Evolutionary conservation across 306 rosid species (phyloP).

Genomic region (Cucumis melo): DNA sequence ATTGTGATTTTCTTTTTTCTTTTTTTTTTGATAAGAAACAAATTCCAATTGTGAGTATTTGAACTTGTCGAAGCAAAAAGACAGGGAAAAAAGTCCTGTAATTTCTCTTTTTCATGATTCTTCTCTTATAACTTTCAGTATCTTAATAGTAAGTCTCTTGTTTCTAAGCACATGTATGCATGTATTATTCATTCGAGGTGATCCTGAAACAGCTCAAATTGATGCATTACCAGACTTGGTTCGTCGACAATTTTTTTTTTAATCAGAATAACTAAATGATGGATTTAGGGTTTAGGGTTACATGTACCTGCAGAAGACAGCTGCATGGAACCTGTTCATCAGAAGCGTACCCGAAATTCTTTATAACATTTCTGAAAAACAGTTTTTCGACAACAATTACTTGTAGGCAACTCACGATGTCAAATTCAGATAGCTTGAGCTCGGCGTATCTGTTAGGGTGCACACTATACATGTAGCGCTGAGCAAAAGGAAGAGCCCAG

Average conservation of each 20-base stretch:
- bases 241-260: not conserved
- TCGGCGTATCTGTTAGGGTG: conserved; percentile 44
- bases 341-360: conserved; percentile 32
- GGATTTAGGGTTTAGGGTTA: not conserved
- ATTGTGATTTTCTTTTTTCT: not conserved
- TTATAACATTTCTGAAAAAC: conserved; percentile 62
- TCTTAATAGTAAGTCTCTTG: not conserved
- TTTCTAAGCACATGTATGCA: not conserved
- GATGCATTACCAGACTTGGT: not conserved
- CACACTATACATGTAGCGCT: conserved; percentile 54
- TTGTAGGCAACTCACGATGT: conserved; percentile 30
- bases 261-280: not conserved
- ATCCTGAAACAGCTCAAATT: not conserved
- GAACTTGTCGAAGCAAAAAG: not conserved
- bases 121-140: not conserved
- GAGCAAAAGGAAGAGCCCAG: conserved; percentile 83
- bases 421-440: conserved; percentile 59
- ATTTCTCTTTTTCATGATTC: not conserved
- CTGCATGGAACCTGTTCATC: conserved; percentile 40
- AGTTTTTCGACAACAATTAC: conserved; percentile 70
- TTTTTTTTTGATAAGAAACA: too few species aligned
- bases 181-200: not conserved
- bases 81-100: not conserved
- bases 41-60: not conserved
- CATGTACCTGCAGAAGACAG: conserved; percentile 63